Evolutionary conservation across 1,139 yeast genomes (phyloP).

Genomic region (Eremothecium gossypii): DNA sequence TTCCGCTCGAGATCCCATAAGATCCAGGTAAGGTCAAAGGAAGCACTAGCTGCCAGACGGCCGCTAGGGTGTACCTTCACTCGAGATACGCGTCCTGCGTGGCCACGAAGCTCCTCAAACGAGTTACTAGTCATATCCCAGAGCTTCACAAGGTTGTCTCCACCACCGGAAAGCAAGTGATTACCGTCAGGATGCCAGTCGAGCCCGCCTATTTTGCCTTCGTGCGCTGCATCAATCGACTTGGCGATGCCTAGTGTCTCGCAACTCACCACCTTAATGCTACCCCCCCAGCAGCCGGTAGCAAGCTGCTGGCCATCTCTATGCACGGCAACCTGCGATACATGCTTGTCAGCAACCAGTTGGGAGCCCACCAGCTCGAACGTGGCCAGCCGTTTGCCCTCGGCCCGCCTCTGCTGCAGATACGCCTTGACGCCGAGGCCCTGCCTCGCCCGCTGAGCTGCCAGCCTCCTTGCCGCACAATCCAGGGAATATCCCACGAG

Average conservation of each 20-base stretch:
- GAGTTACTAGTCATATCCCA: slow-evolving; percentile 32
- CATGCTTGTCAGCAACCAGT: slow-evolving; percentile 55
- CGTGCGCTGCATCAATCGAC: slow-evolving; percentile 31
- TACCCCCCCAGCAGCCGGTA: slow-evolving; percentile 83
- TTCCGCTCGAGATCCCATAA: slow-evolving; percentile 63
- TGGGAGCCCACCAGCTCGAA: slow-evolving; percentile 60
- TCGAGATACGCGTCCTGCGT: slow-evolving; percentile 49
- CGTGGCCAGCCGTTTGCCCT: slow-evolving; percentile 33
- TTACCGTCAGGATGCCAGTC: slow-evolving; percentile 46
- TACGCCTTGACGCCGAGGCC: slow-evolving; percentile 24
- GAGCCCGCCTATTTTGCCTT: slow-evolving; percentile 61
- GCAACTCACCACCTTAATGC: slow-evolving; percentile 41
- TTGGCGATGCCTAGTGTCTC: slow-evolving; percentile 32
- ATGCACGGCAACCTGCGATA: slow-evolving; percentile 50
- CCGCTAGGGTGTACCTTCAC: slow-evolving; percentile 60
- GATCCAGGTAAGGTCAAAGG: slow-evolving; percentile 85
- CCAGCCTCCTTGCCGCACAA: slow-evolving; percentile 38
- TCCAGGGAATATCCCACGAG: slow-evolving; percentile 46
- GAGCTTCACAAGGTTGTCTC: slow-evolving; percentile 47
- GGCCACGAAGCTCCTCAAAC: slow-evolving; percentile 32
- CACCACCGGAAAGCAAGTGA: slow-evolving; percentile 49
- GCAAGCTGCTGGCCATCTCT: slow-evolving; percentile 37
- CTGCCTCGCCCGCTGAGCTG: slow-evolving; percentile 22
- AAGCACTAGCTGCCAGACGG: slow-evolving; percentile 52
- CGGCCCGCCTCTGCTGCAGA: slow-evolving; percentile 39